Evolutionary conservation across 192 early-diverging fungal genomes (phyloP).

Genomic region (Allomyces macrogynus): DNA sequence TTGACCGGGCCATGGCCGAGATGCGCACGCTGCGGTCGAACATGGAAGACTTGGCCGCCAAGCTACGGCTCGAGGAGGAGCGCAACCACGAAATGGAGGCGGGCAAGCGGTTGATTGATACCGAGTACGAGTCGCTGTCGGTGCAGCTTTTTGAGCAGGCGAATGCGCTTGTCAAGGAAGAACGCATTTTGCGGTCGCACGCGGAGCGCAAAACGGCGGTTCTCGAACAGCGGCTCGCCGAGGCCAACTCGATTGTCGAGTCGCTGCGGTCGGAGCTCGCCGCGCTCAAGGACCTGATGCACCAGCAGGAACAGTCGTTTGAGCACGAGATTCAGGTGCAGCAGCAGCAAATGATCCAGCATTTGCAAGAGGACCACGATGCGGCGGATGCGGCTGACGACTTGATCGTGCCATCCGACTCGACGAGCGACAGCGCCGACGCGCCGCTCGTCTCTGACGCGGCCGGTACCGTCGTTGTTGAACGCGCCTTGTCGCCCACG

Average conservation of each 20-base stretch:
- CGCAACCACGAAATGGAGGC: background rate
- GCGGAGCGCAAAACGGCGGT: background rate
- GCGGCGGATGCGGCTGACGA: background rate
- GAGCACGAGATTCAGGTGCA: no score
- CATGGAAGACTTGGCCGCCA: background rate
- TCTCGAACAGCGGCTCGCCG: background rate
- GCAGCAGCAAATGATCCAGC: background rate
- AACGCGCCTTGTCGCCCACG: background rate
- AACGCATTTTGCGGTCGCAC: background rate
- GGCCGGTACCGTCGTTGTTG: background rate
- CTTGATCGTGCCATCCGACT: background rate
- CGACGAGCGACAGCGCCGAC: background rate
- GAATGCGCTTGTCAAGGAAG: background rate
- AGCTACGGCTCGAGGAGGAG: background rate
- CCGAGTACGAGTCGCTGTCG: background rate
- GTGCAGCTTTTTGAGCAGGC: background rate
- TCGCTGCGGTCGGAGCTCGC: background rate
- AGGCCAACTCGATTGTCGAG: background rate
- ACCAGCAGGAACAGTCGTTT: no score
- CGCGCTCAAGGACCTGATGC: background rate
- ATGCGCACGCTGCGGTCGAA: background rate
- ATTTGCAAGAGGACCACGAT: background rate
- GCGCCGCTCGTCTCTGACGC: background rate
- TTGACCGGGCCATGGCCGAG: background rate
- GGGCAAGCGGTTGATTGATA: background rate